Evolutionary conservation across 441 rosid species (phyloP).

Genomic region (Jatropha podagrica): DNA sequence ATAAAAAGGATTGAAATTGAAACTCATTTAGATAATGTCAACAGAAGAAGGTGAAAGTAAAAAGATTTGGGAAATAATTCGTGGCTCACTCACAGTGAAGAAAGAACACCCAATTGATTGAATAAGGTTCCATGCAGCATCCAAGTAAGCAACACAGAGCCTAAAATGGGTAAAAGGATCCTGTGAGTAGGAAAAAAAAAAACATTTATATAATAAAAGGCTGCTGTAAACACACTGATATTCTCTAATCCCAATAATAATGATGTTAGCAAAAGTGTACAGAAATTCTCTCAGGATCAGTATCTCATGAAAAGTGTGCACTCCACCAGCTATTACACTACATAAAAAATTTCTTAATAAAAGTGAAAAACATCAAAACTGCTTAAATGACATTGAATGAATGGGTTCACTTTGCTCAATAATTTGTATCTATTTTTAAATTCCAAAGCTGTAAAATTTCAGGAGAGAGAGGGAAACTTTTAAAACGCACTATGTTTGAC

Average conservation of each 20-base stretch:
- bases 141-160: constrained; percentile 63
- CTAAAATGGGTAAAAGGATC: constrained; percentile 34
- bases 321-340: background rate
- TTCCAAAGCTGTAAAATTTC: background rate
- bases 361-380: background rate
- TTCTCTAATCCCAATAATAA: background rate
- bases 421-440: background rate
- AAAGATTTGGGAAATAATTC: background rate
- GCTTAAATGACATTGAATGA: background rate
- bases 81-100: constrained; percentile 49
- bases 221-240: background rate
- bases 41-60: background rate
- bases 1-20: constrained; percentile 21
- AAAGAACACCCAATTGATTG: constrained; percentile 49
- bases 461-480: background rate
- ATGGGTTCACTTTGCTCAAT: background rate
- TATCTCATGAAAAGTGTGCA: background rate
- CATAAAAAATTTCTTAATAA: background rate
- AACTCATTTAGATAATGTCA: background rate
- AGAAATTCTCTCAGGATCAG: background rate
- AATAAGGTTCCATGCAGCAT: constrained; percentile 65
- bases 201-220: background rate
- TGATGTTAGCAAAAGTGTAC: background rate
- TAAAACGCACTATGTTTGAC: background rate
- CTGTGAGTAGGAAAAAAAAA: constrained; percentile 6